A percentile compares a stretch with the other conserved stretches of the same genome.
phyloP scores from a whole-genome alignment of 2,329 filamentous ascomycete species.

The Ceratocystis huliohia region DNA sequence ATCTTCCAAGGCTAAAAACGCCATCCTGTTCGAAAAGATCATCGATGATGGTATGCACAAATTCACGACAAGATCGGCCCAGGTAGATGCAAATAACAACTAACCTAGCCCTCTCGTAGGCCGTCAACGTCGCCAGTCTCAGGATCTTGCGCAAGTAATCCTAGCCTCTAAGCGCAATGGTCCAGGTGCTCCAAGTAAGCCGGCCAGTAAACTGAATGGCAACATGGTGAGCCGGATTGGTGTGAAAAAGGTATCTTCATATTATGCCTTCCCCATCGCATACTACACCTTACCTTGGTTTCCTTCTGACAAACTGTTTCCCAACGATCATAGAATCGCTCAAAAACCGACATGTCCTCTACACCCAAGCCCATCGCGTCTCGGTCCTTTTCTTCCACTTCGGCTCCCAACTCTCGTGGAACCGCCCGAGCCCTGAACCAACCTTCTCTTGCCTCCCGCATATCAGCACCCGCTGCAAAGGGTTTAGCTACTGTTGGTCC shows the following conservation, averaged over 20 bases:
- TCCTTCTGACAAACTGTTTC: not conserved
- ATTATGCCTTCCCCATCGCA: not conserved
- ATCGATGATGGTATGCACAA: constrained; percentile 38
- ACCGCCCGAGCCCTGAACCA: not conserved
- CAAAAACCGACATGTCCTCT: not conserved
- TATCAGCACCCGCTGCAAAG: constrained; percentile 17
- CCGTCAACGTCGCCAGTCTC: constrained; percentile 58
- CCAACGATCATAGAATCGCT: constrained; percentile 6
- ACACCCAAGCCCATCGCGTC: not conserved
- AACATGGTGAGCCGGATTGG: constrained; percentile 57
- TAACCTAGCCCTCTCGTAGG: constrained; percentile 29
- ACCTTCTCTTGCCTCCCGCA: constrained; percentile 17
- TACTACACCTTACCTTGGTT: not conserved
- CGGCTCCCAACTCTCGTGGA: not conserved
- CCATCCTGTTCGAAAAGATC: constrained; percentile 42
- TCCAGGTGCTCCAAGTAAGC: constrained; percentile 35
- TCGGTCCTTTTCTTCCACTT: not conserved
- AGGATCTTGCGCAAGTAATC: constrained; percentile 58
- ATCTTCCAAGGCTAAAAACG: constrained; percentile 32
- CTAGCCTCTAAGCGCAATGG: constrained; percentile 47
- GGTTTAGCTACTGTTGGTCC: constrained; percentile 16
- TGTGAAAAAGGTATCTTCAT: constrained; percentile 49
- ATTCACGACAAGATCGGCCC: not conserved
- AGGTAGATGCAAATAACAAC: not conserved
- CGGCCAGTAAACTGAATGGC: not conserved